Evolutionary conservation across 441 rosid species (phyloP).

Genomic region (Adansonia rubrostipa): DNA sequence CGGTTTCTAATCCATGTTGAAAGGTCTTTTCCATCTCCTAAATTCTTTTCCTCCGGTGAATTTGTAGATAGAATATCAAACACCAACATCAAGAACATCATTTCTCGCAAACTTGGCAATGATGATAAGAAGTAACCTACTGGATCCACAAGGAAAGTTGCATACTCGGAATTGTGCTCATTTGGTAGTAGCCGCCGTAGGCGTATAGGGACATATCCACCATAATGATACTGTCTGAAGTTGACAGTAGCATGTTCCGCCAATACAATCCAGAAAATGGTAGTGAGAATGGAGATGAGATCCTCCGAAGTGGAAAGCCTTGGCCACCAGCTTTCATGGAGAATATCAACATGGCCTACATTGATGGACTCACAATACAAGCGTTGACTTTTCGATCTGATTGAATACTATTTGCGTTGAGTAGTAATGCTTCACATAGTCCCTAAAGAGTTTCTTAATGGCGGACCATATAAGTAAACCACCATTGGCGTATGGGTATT

Average conservation of each 20-base stretch:
- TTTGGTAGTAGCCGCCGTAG: conserved; percentile 56
- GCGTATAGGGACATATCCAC: conserved; percentile 45
- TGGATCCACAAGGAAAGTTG: conserved; percentile 47
- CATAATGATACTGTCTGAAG: conserved; percentile 64
- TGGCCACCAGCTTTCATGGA: conserved; percentile 36
- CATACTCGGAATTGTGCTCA: conserved; percentile 50
- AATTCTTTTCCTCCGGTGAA: conserved; percentile 49
- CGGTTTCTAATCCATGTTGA: conserved; percentile 46
- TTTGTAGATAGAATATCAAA: conserved; percentile 54
- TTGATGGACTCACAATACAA: conserved; percentile 74
- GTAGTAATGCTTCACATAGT: conserved; percentile 54
- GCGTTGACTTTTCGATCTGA: conserved; percentile 71
- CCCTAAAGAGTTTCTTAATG: conserved; percentile 57
- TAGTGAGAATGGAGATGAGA: conserved; percentile 51
- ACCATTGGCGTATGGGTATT: conserved; percentile 71
- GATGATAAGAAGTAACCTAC: conserved; percentile 49
- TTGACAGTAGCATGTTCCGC: conserved; percentile 65
- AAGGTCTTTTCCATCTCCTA: conserved; percentile 47
- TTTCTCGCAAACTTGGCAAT: conserved; percentile 56
- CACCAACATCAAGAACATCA: conserved; percentile 29
- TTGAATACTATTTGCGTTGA: conserved; percentile 35
- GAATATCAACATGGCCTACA: conserved; percentile 50
- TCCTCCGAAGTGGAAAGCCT: conserved; percentile 42
- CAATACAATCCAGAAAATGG: conserved; percentile 64
- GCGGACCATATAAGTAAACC: conserved; percentile 66